These are phyloP conservation scores for Lentinus brumalis DNA, from an alignment of 768 basidiomycete species.

Conservation along the genomic window DNA sequence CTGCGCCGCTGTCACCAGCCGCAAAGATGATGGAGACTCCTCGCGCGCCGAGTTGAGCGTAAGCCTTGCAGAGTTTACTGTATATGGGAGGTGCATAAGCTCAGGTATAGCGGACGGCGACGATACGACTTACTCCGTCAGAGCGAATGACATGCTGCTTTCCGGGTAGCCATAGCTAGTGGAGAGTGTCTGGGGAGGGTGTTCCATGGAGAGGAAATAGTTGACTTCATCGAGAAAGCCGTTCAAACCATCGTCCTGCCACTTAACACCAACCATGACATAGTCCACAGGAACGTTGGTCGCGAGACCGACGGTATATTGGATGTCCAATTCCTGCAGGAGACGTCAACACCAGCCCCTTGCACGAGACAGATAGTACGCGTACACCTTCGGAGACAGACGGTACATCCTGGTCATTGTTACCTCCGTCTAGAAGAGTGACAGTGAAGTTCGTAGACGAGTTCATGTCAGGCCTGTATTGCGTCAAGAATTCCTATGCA, in stretches of 20 bases:
- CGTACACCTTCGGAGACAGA: constrained; percentile 62
- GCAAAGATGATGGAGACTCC: constrained; percentile 38
- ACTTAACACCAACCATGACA: constrained; percentile 25
- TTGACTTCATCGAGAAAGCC: constrained; percentile 51
- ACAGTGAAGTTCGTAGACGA: constrained; percentile 19
- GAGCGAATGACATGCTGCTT: constrained; percentile 60
- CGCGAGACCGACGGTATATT: constrained; percentile 33
- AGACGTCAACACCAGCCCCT: background rate
- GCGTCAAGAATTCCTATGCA: constrained; percentile 51
- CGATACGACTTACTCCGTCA: constrained; percentile 42
- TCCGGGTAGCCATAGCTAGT: constrained; percentile 77
- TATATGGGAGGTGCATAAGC: constrained; percentile 31
- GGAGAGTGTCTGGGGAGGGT: constrained; percentile 57
- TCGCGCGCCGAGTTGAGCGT: constrained; percentile 36
- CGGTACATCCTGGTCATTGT: constrained; percentile 46
- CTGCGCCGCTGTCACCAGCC: constrained; percentile 40
- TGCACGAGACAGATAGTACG: constrained; percentile 22
- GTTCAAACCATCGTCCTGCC: constrained; percentile 22
- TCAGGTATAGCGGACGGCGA: background rate
- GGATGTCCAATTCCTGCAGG: constrained; percentile 34
- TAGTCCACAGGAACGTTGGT: constrained; percentile 30
- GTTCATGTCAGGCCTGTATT: constrained; percentile 17
- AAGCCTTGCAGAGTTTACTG: constrained; percentile 37
- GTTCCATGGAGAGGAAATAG: constrained; percentile 45
- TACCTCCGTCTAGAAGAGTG: constrained; percentile 50